Percentiles rank a stretch among this genome's conserved stretches.
phyloP scores from a whole-genome alignment of 345 rosid species.

The Eucalyptus marginata region DNA sequence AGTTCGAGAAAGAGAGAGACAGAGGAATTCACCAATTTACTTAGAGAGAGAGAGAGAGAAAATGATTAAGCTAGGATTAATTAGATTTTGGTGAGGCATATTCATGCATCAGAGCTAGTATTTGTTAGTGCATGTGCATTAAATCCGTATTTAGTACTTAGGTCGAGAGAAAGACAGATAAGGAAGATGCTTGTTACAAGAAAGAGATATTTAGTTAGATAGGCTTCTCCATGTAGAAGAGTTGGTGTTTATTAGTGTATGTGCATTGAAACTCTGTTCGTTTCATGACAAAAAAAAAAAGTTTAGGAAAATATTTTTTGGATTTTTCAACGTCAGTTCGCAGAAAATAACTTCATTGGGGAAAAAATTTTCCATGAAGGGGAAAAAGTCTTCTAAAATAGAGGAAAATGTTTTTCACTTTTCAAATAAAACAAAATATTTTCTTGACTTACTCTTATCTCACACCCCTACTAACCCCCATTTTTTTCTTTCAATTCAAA shows the following conservation, averaged over 20 bases:
- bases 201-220: background rate
- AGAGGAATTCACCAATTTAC: background rate
- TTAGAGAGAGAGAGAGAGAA: background rate
- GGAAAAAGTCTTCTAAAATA: too few species aligned
- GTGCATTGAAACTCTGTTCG: rapidly evolving
- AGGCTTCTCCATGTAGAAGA: background rate
- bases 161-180: background rate
- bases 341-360: rapidly evolving
- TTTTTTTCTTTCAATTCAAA: too few species aligned
- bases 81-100: background rate
- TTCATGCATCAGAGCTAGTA: background rate
- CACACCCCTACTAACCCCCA: rapidly evolving
- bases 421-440: too few species aligned
- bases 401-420: rapidly evolving
- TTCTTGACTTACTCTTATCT: too few species aligned
- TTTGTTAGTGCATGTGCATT: background rate
- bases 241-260: background rate
- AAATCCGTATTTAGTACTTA: background rate
- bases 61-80: background rate
- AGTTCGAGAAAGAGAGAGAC: background rate
- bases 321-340: rapidly evolving
- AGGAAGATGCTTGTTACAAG: background rate
- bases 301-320: too few species aligned
- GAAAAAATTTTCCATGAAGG: rapidly evolving
- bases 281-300: background rate